Percentiles rank a stretch among this genome's conserved stretches.
Conservation (phyloP, 2,329 filamentous ascomycete genomes). For the Neofusicoccum ribis region DNA sequence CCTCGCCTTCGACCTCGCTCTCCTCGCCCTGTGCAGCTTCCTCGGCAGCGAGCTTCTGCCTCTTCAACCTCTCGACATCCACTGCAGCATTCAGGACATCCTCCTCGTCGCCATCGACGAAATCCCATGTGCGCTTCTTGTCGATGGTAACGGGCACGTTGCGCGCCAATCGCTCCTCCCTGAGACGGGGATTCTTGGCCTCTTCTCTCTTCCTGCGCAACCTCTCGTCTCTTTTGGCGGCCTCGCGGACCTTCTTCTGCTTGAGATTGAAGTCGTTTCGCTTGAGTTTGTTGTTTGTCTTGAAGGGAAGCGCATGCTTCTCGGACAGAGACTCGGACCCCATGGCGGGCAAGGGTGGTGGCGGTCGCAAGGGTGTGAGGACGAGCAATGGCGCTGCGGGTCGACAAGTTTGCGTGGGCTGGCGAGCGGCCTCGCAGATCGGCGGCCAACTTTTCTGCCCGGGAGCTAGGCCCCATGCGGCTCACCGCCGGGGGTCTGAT, state of each 20-base stretch:
- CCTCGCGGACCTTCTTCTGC: constrained; percentile 74
- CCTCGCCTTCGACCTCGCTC: constrained; percentile 47
- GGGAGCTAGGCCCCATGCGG: background rate
- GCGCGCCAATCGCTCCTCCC: constrained; percentile 68
- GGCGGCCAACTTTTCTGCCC: constrained; percentile 15
- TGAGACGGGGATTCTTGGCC: constrained; percentile 74
- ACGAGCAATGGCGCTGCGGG: background rate
- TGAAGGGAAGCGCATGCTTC: constrained; percentile 52
- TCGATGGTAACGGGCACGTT: constrained; percentile 84
- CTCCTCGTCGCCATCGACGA: constrained; percentile 25
- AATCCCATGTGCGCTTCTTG: constrained; percentile 56
- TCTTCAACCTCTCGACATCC: constrained; percentile 37
- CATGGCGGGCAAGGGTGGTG: constrained; percentile 40
- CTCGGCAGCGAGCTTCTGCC: constrained; percentile 21
- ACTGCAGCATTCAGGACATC: constrained; percentile 42
- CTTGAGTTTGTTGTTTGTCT: constrained; percentile 74
- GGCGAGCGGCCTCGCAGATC: constrained; percentile 8
- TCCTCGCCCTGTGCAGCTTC: constrained; percentile 41
- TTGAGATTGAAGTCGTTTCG: constrained; percentile 77
- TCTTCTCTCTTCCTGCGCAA: constrained; percentile 83
- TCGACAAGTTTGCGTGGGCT: background rate
- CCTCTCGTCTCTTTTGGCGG: constrained; percentile 72
- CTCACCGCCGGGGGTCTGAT: constrained; percentile 11
- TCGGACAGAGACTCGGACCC: constrained; percentile 49
- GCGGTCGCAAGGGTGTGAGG: background rate